Base-by-base conservation (phyloP, 2,329 filamentous ascomycete species). In the Allantophomopsis lycopodina region DNA sequence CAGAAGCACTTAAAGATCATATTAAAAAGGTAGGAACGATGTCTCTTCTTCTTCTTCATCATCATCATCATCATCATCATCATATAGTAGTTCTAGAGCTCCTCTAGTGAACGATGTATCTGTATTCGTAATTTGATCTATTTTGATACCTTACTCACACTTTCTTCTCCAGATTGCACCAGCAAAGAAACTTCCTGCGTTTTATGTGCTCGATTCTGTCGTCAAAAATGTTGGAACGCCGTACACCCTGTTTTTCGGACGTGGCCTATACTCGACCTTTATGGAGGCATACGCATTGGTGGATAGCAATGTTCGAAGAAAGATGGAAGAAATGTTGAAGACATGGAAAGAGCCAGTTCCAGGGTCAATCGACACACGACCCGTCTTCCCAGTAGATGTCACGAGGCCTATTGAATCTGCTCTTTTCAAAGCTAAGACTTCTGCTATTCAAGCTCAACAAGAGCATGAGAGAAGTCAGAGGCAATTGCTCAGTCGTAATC, bases 141-240 rank as follows among this genome's bases (percentile, higher is more conserved):
- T 28, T 28, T 28, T 28, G 23, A 28, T 8, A 28, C 23, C 23
- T 28, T 28, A 37, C 40, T 44, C 48, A 53, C 68, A 73, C 52
- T 73, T 44, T 42, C 35, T 38, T 37, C 33, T 48, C 23, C 62
- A 98, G 91, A 85, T 83, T 40, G 76, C 86, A 35, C 87, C 91
- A 32, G 73, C 77, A 44, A 88, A 87, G 60, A 98, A 96, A 56
- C 68, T 98, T 2, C 88, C 91, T 14, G 86, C 91, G n/a, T 71
- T 98, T 20, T 98, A 96, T 62, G 85, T 98, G 48, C 79, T 98
- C 55, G 91, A 98, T 63, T 96, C 89, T 13, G 89, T 98, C 45
- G 88, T 94, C 56, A 98, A 98, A 63, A 96, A 98, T 66, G 87
- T 98, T 45, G 91, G 91, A 44, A 95, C 89, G 1, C 91, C 91